These are phyloP conservation scores for Phytophthora agathidicida DNA, from an alignment of 352 stramenopile genomes.

Conservation along the genomic window DNA sequence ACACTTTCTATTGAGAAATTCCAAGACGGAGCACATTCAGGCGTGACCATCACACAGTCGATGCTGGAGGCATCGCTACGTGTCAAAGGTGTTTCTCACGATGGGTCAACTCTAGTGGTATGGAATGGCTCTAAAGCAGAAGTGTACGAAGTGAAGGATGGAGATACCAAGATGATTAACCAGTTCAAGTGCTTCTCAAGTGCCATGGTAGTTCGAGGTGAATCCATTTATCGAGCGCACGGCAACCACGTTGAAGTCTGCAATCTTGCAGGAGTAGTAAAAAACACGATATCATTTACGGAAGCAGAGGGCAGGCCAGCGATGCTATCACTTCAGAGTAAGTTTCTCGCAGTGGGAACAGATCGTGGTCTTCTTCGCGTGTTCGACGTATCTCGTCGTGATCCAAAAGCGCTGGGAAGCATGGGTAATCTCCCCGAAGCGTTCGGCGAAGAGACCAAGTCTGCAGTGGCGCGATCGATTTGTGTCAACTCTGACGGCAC, in stretches of 20 bases:
- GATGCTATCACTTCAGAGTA: constrained; percentile 88
- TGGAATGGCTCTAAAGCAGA: constrained; percentile 89
- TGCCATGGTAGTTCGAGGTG: constrained; percentile 78
- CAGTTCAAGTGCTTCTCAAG: constrained; percentile 81
- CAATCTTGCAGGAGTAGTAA: constrained; percentile 88
- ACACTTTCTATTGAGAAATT: constrained; percentile 80
- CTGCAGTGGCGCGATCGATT: constrained; percentile 67
- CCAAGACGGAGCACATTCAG: constrained; percentile 53
- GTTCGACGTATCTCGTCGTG: constrained; percentile 85
- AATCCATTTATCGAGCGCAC: constrained; percentile 88
- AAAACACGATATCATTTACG: constrained; percentile 90
- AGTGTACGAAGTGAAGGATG: constrained; percentile 87
- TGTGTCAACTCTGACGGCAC: constrained; percentile 91
- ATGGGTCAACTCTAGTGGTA: constrained; percentile 73
- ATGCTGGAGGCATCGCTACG: constrained; percentile 67
- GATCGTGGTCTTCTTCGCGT: constrained; percentile 85
- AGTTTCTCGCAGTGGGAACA: constrained; percentile 91
- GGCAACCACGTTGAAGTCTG: constrained; percentile 89
- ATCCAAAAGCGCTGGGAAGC: constrained; percentile 88
- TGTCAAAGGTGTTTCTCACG: constrained; percentile 89
- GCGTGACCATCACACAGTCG: constrained; percentile 62
- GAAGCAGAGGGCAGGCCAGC: constrained; percentile 87
- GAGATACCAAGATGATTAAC: constrained; percentile 54
- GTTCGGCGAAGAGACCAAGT: constrained; percentile 61
- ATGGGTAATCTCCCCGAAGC: constrained; percentile 77